Conservation (phyloP, 2,329 filamentous ascomycete species). For the Trichophyton schoenleinii region DNA sequence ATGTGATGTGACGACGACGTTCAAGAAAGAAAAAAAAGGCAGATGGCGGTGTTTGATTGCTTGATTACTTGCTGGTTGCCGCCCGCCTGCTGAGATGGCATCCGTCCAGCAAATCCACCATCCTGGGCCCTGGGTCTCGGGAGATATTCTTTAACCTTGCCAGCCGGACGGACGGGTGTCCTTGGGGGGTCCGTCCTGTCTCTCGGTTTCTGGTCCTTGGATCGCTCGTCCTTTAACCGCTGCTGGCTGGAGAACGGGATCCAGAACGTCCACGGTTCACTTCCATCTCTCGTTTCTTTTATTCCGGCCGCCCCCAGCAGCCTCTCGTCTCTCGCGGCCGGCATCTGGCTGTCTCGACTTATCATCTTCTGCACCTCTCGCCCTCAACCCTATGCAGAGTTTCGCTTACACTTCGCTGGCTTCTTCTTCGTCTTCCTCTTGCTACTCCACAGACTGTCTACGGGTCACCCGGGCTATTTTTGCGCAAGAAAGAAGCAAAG, state of each 20-base stretch:
- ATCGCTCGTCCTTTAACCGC: no score
- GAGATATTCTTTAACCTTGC: constrained; percentile 4
- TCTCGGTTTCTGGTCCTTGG: no score
- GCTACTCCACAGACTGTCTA: neutral
- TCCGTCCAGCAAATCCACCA: neutral
- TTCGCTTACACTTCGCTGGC: neutral
- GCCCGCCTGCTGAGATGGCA: neutral
- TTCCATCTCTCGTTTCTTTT: neutral
- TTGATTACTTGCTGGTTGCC: no score
- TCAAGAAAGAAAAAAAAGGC: no score
- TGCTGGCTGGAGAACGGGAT: neutral
- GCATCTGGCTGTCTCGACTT: neutral
- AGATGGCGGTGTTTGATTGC: no score
- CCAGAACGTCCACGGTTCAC: neutral
- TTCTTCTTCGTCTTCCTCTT: neutral
- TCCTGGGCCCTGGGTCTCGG: neutral
- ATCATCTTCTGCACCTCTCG: neutral
- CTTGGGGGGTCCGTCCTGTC: neutral
- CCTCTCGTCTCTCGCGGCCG: neutral
- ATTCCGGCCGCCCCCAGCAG: neutral
- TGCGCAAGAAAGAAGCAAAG: neutral
- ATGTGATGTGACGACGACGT: no score
- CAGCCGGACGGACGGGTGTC: neutral
- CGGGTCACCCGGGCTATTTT: neutral
- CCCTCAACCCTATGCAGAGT: neutral